Evolutionary conservation across 2,329 filamentous ascomycete genomes (phyloP), one percentile per base, ranked within the genome.

Genomic region (Fusarium robinianum): DNA sequence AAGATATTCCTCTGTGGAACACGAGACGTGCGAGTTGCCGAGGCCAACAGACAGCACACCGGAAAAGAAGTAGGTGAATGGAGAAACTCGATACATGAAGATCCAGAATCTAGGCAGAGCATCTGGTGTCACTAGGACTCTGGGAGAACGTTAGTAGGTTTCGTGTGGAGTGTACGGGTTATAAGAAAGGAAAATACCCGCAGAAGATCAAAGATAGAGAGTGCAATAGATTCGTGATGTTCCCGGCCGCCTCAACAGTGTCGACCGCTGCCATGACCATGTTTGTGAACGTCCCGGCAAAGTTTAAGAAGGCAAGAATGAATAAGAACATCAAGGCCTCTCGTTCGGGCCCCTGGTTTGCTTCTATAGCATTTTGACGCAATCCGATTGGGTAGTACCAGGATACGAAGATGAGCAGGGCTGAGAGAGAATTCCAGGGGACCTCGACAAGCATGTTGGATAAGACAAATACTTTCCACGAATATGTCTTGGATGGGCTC

Each of bases 361-460:
- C 80, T 1, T 74, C 72, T 15, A 74, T 69, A 2, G 87, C 86
- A 62, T 91, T 90, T 42, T 71, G 69, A 65, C 88, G 82, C 8
- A 92, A 77, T 2, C 87, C 87, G 38, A 94, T 79, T 1, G 88
- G 88, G 65, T 90, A 95, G 74, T 95, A 95, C 79, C 87, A 91
- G 64, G 76, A 83, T 60, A 88, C 75, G 73, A 77, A 95, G 71
- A 90, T 84, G 55, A 94, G 67, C 11, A 84, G 75, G 3, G 81
- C 80, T 75, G 87, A 83, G 26, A 92, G 69, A 0, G 84, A 79
- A 64, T 94, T 88, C 84, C 88, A 96, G 0, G 89, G 86, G 2
- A 96, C 72, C 65, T 96, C 90, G 48, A 90, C 87, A n/a, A 90
- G 69, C 51, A 95, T 87, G 65, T 90, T 88, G 45, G 85, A 83